These are phyloP conservation scores for Sporothrix brasiliensis DNA, from an alignment of 2,329 filamentous ascomycete species.

Conservation along the genomic window DNA sequence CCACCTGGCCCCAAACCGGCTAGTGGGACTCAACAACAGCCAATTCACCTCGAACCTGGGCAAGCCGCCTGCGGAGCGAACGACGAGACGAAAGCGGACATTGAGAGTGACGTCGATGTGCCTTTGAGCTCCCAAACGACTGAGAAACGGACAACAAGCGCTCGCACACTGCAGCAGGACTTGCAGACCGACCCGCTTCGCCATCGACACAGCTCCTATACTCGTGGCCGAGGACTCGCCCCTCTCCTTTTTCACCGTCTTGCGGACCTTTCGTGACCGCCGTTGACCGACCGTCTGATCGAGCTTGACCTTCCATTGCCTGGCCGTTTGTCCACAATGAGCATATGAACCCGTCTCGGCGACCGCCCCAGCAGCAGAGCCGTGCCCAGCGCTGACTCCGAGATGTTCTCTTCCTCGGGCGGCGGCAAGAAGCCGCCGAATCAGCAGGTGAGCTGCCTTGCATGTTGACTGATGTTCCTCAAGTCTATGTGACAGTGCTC, in stretches of 20 bases:
- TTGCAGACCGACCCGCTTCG: neutral
- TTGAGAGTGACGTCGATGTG: neutral
- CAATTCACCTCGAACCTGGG: conserved; percentile 22
- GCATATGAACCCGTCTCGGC: conserved; percentile 17
- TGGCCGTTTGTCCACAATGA: neutral
- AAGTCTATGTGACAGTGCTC: conserved; percentile 34
- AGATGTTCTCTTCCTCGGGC: conserved; percentile 67
- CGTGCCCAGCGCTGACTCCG: conserved; percentile 19
- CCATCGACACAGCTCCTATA: neutral
- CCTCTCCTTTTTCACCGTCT: neutral
- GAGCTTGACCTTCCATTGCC: neutral
- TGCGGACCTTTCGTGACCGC: neutral
- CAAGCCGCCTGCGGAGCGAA: neutral
- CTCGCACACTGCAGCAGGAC: conserved; percentile 27
- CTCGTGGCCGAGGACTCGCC: conserved; percentile 15
- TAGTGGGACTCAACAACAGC: conserved; percentile 23
- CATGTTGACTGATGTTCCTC: conserved; percentile 29
- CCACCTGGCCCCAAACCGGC: conserved; percentile 17
- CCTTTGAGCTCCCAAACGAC: neutral
- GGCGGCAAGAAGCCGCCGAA: conserved; percentile 70
- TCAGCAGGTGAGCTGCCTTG: conserved; percentile 64
- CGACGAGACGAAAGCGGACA: neutral
- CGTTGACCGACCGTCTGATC: neutral
- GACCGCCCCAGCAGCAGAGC: conserved; percentile 8
- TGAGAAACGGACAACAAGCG: neutral